Evolutionary conservation across 164 flowering plant genomes (phyloP), one percentile per base, ranked within the genome.

Genomic region (Santalum album): DNA sequence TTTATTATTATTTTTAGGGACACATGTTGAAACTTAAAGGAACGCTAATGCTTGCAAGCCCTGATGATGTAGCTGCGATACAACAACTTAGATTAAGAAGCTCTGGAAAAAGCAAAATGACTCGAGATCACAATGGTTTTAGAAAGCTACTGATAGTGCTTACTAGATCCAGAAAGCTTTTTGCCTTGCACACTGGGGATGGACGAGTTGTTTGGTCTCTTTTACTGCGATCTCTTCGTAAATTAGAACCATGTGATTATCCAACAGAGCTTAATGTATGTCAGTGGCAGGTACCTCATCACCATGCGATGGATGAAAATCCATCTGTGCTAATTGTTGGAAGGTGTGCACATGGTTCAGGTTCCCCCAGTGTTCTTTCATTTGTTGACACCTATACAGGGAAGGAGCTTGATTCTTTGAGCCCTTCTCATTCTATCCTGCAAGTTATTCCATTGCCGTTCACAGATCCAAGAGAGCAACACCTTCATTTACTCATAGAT

Each of bases 221-320:
- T 35, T 69, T 87, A 42, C 56, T 87, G 34, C 69, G 69, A 29
- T 63, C 82, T 42, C 72, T 87, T 36, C 87, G 79, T 38, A 75
- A 66, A 62, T 79, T 96, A 55, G 85, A 73, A 53, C 43, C 69
- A 34, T 87, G 96, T 65, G 68, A 69, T 55, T 16, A 55, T 62
- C 92, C 95, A 29, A 53, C 61, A 51, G 92, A 74, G 26, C 62
- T 94, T 48, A 79, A 72, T 38, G 60, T 94, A 46, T 83, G 79
- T 57, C 95, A 82, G 60, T 92, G 98, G 96, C 91, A 79, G 71
- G 81, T 77, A 21, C 97, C 97, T 39, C 99, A 94, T 76, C 96
- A 89, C 69, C 96, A 85, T 76, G 97, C 92, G 18, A 29, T 89
- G 80, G 90, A 94, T 72, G 83, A 82, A 57, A 84, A 90, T 66